These are phyloP conservation scores for Leccinum variabile DNA, from an alignment of 1,284 basidiomycete species.

Conservation along the genomic window DNA sequence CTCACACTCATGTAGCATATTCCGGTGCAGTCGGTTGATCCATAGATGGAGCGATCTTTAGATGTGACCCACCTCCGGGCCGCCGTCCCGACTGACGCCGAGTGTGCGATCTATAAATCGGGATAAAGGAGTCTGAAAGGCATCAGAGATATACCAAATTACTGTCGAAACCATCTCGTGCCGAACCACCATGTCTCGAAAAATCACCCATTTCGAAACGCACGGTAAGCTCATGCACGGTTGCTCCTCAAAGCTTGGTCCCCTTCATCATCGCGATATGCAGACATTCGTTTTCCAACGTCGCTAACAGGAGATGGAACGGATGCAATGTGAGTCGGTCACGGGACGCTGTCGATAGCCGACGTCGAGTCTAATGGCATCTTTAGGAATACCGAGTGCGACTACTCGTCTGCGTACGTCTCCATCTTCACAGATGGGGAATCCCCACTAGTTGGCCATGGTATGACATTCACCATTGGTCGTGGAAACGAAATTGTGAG, in stretches of 20 bases:
- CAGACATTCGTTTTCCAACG: slow-evolving; percentile 48
- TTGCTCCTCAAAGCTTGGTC: neutral
- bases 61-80: slow-evolving; percentile 13
- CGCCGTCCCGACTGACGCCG: slow-evolving; percentile 17
- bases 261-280: slow-evolving; percentile 4
- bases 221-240: slow-evolving; percentile 28
- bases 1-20: neutral
- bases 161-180: neutral
- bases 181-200: slow-evolving; percentile 29
- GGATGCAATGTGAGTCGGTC: slow-evolving; percentile 53
- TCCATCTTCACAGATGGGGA: slow-evolving; percentile 65
- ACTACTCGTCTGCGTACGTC: slow-evolving; percentile 93
- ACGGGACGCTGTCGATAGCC: neutral
- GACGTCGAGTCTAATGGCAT: neutral
- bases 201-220: slow-evolving; percentile 39
- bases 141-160: neutral
- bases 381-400: slow-evolving; percentile 86
- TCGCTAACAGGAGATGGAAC: slow-evolving; percentile 61
- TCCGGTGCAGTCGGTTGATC: neutral
- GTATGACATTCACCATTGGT: slow-evolving; percentile 98
- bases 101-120: neutral
- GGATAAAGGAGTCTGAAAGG: neutral
- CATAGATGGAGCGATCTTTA: neutral
- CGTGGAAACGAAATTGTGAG: slow-evolving; percentile 89
- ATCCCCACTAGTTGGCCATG: slow-evolving; percentile 75